These are phyloP conservation scores for Diaporthe velutina DNA, from an alignment of 2,329 filamentous ascomycete species.

Conservation along the genomic window DNA sequence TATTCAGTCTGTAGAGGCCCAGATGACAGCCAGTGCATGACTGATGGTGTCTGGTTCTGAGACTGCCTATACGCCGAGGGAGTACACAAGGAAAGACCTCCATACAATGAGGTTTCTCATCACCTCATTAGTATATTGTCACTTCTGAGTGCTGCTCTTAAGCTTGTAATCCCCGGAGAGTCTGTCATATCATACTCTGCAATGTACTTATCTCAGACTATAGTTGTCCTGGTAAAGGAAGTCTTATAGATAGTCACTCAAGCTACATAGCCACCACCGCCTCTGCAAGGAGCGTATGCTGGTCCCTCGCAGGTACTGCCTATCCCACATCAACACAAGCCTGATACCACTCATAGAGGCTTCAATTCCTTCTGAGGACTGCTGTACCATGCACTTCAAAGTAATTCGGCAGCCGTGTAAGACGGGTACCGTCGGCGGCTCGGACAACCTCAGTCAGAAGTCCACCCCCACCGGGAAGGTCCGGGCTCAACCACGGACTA, in stretches of 20 bases:
- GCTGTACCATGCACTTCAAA: neutral
- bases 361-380: neutral
- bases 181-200: neutral
- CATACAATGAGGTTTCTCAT: neutral
- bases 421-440: slow-evolving; percentile 25
- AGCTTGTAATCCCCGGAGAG: neutral
- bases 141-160: neutral
- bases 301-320: neutral
- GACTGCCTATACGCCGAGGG: neutral
- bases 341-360: neutral
- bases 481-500: slow-evolving; percentile 22
- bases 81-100: neutral
- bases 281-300: neutral
- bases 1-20: neutral
- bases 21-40: neutral
- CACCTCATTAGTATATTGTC: neutral
- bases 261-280: neutral
- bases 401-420: neutral
- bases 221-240: neutral
- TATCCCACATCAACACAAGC: neutral
- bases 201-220: neutral
- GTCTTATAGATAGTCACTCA: neutral
- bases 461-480: slow-evolving; percentile 24
- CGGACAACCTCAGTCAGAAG: slow-evolving; percentile 23
- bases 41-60: neutral